phyloP scores from a whole-genome alignment of 2,329 filamentous ascomycete genomes.

The Cercospora nicotianae region DNA sequence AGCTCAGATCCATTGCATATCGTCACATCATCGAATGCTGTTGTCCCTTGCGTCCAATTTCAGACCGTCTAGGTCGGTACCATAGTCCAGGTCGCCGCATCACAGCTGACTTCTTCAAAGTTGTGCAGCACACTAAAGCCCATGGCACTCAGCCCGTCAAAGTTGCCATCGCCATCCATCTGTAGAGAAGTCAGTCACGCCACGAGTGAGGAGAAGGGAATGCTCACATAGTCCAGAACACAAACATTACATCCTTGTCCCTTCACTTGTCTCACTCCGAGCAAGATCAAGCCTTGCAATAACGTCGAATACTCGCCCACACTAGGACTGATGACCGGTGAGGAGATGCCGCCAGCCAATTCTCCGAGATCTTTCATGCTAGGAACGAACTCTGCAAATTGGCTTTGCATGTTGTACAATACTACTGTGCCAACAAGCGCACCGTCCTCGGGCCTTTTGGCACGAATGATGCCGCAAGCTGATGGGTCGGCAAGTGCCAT shows the following conservation, averaged over 20 bases:
- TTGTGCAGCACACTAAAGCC: slow-evolving; percentile 76
- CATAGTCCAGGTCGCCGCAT: slow-evolving; percentile 60
- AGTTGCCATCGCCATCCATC: slow-evolving; percentile 70
- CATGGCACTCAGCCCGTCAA: slow-evolving; percentile 73
- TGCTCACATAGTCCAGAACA: slow-evolving; percentile 75
- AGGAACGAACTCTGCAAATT: slow-evolving; percentile 69
- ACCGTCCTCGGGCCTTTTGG: slow-evolving; percentile 68
- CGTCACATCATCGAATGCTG: neutral
- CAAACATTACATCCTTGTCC: slow-evolving; percentile 71
- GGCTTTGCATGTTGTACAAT: slow-evolving; percentile 70
- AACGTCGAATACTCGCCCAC: slow-evolving; percentile 68
- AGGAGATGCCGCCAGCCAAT: slow-evolving; percentile 73
- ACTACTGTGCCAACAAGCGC: slow-evolving; percentile 76
- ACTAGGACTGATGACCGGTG: slow-evolving; percentile 70
- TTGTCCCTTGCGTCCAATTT: neutral
- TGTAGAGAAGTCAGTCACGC: slow-evolving; percentile 41
- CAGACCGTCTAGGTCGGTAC: slow-evolving; percentile 25
- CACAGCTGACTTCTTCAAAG: slow-evolving; percentile 77
- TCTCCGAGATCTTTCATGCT: slow-evolving; percentile 61
- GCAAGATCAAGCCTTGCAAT: slow-evolving; percentile 74
- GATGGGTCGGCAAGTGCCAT: slow-evolving; percentile 70
- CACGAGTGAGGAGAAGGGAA: neutral
- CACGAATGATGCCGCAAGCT: slow-evolving; percentile 78
- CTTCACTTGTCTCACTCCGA: slow-evolving; percentile 81
- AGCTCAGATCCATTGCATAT: neutral